A percentile compares a stretch with the other conserved stretches of the same genome.
Evolutionary conservation across 2,329 filamentous ascomycete species (phyloP).

Genomic region (Fusarium stilboides): DNA sequence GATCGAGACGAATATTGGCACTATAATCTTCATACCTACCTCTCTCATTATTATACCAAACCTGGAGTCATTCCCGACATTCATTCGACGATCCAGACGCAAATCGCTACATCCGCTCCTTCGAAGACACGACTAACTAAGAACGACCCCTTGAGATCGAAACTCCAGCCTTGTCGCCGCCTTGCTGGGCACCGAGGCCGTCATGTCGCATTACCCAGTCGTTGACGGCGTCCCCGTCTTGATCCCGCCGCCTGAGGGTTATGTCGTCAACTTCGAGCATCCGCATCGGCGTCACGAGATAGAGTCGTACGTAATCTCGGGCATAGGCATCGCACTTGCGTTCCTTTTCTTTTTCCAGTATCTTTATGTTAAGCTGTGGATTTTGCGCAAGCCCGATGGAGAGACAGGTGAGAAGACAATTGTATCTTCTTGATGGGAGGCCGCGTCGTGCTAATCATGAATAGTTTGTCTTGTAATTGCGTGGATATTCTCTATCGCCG

Average conservation of each 20-base stretch:
- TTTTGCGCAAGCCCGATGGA: conserved; percentile 39
- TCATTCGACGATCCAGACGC: neutral
- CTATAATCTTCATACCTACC: neutral
- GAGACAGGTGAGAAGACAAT: conserved; percentile 37
- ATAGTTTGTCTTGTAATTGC: conserved; percentile 38
- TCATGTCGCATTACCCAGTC: conserved; percentile 35
- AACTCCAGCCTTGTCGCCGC: neutral
- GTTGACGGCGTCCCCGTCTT: conserved; percentile 41
- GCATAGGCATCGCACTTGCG: conserved; percentile 40
- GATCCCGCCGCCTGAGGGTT: conserved; percentile 50
- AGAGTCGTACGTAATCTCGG: conserved; percentile 38
- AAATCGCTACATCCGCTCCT: neutral
- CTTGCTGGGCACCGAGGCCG: neutral
- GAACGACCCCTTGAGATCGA: neutral
- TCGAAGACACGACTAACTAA: neutral
- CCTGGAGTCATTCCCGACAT: neutral
- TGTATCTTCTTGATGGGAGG: neutral
- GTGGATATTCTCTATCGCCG: conserved; percentile 43
- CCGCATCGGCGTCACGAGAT: conserved; percentile 47
- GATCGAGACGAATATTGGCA: conserved; percentile 9
- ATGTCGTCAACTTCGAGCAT: conserved; percentile 54
- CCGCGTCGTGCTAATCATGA: conserved; percentile 5
- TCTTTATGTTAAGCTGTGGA: conserved; percentile 46
- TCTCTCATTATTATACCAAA: neutral
- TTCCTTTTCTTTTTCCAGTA: conserved; percentile 46